These are phyloP conservation scores for Penicillium palitans DNA, from an alignment of 2,329 filamentous ascomycete species.

Conservation along the genomic window DNA sequence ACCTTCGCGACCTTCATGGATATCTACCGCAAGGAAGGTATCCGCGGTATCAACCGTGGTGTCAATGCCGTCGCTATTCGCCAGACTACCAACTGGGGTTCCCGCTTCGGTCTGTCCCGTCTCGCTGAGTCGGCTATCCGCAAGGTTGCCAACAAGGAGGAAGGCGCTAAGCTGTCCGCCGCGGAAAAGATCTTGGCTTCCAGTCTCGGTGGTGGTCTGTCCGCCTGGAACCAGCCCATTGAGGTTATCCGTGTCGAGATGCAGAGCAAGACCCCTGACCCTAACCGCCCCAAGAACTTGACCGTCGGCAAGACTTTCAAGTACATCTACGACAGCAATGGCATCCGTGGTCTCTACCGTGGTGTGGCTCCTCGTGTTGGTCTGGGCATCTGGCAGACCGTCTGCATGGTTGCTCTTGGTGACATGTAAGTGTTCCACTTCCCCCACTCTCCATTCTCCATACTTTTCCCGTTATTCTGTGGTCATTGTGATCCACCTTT, in stretches of 20 bases:
- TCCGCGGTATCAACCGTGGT: conserved; percentile 94
- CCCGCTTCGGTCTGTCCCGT: conserved; percentile 88
- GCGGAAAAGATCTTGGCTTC: conserved; percentile 87
- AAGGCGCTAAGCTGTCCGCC: conserved; percentile 73
- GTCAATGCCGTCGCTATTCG: conserved; percentile 98
- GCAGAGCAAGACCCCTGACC: conserved; percentile 98
- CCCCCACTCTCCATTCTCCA: background rate
- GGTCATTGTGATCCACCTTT: background rate
- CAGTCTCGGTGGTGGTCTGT: conserved; percentile 86
- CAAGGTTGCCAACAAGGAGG: conserved; percentile 71
- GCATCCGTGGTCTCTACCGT: conserved; percentile 88
- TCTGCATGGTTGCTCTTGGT: conserved; percentile 99
- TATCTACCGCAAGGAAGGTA: conserved; percentile 93
- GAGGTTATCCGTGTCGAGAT: conserved; percentile 99
- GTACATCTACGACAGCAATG: conserved; percentile 92
- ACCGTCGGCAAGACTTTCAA: conserved; percentile 77
- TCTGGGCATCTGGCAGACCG: conserved; percentile 96
- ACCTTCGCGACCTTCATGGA: conserved; percentile 96
- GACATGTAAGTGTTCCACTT: conserved; percentile 72
- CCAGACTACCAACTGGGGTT: conserved; percentile 99
- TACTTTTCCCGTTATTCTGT: background rate
- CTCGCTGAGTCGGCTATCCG: conserved; percentile 89
- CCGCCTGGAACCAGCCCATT: conserved; percentile 99
- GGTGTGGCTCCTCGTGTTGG: conserved; percentile 93
- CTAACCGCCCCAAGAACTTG: conserved; percentile 98